phyloP scores from a whole-genome alignment of 2,329 filamentous ascomycete species.

The Amauroascus verrucosus region DNA sequence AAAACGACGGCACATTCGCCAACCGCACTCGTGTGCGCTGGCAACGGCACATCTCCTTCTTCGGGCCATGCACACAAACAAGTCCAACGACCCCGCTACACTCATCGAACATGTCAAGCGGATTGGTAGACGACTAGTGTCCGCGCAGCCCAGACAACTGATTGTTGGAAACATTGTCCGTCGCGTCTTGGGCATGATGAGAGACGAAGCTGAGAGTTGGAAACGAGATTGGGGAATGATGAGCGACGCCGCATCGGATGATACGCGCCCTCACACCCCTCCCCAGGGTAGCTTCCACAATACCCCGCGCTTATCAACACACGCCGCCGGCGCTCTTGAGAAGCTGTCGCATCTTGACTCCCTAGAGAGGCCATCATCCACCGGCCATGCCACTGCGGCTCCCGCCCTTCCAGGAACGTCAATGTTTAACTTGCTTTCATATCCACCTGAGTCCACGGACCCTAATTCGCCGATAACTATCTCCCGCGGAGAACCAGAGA shows the following conservation, averaged over 20 bases:
- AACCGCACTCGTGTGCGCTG: conserved; percentile 78
- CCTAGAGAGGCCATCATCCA: conserved; percentile 28
- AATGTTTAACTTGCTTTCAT: conserved; percentile 79
- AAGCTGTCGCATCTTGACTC: conserved; percentile 12
- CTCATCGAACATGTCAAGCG: conserved; percentile 71
- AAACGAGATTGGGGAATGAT: conserved; percentile 47
- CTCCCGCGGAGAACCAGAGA: conserved; percentile 27
- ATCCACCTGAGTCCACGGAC: conserved; percentile 41
- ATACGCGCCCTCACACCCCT: conserved; percentile 40
- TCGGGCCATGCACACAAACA: conserved; percentile 72
- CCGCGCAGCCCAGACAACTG: conserved; percentile 80
- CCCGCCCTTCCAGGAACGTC: conserved; percentile 51
- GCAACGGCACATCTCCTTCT: conserved; percentile 83
- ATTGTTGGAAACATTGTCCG: conserved; percentile 91
- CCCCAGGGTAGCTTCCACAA: conserved; percentile 14
- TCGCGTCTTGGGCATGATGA: conserved; percentile 77
- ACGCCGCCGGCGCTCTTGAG: neutral
- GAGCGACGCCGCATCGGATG: conserved; percentile 49
- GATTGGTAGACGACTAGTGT: conserved; percentile 65
- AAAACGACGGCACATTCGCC: conserved; percentile 80
- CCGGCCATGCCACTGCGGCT: conserved; percentile 21
- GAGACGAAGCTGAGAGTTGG: conserved; percentile 80
- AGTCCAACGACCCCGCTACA: conserved; percentile 64
- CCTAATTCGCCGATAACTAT: conserved; percentile 29
- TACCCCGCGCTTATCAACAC: conserved; percentile 2